phyloP scores from a whole-genome alignment of 2,329 filamentous ascomycete species.

The Colletotrichum australisinense region DNA sequence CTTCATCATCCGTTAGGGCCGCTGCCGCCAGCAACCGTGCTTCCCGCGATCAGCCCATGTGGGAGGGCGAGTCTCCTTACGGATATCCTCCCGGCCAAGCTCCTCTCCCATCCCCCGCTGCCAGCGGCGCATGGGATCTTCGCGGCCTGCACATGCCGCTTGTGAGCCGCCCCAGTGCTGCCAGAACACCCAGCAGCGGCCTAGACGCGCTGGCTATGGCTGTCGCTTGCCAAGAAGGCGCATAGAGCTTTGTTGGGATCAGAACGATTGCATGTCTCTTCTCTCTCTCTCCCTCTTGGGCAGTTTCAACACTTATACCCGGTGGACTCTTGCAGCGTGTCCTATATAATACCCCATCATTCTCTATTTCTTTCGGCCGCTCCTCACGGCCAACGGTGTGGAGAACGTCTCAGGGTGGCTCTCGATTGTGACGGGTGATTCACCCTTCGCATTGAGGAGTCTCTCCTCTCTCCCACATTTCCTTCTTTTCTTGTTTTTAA shows the following conservation, averaged over 20 bases:
- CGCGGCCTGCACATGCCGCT: conserved; percentile 57
- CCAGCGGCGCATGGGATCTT: conserved; percentile 58
- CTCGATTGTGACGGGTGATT: neutral
- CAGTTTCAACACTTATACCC: neutral
- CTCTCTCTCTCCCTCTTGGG: neutral
- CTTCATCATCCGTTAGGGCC: conserved; percentile 46
- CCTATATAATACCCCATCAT: neutral
- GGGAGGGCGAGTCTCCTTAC: conserved; percentile 55
- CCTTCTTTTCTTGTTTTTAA: neutral
- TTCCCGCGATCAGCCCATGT: conserved; percentile 49
- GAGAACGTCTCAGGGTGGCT: neutral
- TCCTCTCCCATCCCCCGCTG: conserved; percentile 50
- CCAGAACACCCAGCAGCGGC: conserved; percentile 61
- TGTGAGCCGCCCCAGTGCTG: conserved; percentile 55
- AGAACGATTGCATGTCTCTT: neutral
- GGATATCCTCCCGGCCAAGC: conserved; percentile 42
- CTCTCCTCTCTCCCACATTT: neutral
- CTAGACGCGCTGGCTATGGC: conserved; percentile 67
- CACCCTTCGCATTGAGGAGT: no score
- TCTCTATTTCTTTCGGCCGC: neutral
- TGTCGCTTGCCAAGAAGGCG: conserved; percentile 62
- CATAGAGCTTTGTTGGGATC: neutral
- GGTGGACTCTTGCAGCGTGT: no score
- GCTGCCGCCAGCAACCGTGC: conserved; percentile 42
- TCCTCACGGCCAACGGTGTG: conserved; percentile 7